Evolutionary conservation across 495 filamentous ascomycete genomes (phyloP).

Genomic region (Podospora pseudopauciseta): DNA sequence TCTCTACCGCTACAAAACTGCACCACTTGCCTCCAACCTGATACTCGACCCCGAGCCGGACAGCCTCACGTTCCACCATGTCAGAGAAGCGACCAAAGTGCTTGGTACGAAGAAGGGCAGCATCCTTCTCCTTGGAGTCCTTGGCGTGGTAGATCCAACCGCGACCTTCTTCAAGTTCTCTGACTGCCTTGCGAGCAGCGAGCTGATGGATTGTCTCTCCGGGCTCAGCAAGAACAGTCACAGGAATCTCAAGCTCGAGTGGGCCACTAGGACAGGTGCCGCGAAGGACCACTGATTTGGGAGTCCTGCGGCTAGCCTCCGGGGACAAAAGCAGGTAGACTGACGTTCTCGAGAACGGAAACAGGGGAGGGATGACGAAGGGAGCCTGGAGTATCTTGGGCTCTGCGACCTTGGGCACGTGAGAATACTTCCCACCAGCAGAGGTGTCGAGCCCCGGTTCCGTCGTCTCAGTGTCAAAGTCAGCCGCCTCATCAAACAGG

Average conservation of each 20-base stretch:
- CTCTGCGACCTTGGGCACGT: conserved; percentile 46
- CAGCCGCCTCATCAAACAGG: conserved; percentile 50
- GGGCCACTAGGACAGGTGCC: conserved; percentile 54
- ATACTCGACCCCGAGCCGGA: conserved; percentile 58
- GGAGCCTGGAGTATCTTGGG: conserved; percentile 63
- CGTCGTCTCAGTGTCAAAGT: conserved; percentile 39
- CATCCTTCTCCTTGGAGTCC: conserved; percentile 33
- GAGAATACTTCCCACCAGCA: conserved; percentile 37
- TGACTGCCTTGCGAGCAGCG: conserved; percentile 61
- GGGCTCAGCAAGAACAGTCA: conserved; percentile 44
- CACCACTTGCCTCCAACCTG: conserved; percentile 66
- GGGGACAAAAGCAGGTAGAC: conserved; percentile 62
- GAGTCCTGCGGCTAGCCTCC: conserved; percentile 40
- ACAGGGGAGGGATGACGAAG: conserved; percentile 57
- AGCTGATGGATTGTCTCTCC: conserved; percentile 65
- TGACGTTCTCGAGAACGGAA: conserved; percentile 57
- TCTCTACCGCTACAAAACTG: conserved; percentile 65
- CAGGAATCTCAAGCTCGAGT: conserved; percentile 58
- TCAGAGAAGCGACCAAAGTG: conserved; percentile 48
- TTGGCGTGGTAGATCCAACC: conserved; percentile 60
- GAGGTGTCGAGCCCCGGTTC: conserved; percentile 26
- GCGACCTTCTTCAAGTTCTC: conserved; percentile 64
- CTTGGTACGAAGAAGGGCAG: conserved; percentile 46
- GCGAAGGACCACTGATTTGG: conserved; percentile 54
- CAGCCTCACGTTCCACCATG: conserved; percentile 59